Conservation (phyloP, 352 stramenopile species). For the Phytophthora citricola region DNA sequence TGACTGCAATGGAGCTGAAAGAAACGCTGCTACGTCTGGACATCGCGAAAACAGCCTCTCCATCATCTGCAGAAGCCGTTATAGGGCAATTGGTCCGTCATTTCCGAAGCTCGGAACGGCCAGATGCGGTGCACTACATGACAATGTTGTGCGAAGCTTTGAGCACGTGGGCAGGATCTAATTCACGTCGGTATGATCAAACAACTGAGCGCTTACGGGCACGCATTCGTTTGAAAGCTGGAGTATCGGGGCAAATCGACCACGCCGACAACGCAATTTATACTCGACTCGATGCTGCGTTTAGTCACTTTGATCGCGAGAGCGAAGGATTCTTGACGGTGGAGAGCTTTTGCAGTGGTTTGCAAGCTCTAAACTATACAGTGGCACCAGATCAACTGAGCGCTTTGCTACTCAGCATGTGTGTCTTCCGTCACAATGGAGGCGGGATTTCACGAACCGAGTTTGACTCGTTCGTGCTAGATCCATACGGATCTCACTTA, state of each 20-base stretch:
- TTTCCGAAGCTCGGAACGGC: constrained; percentile 37
- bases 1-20: constrained; percentile 65
- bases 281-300: constrained; percentile 50
- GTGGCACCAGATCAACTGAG: constrained; percentile 43
- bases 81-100: constrained; percentile 68
- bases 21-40: constrained; percentile 49
- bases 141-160: constrained; percentile 37
- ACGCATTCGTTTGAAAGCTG: constrained; percentile 46
- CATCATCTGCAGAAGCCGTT: constrained; percentile 37
- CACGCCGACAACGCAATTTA: constrained; percentile 32
- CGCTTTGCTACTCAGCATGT: constrained; percentile 44
- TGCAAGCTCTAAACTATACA: constrained; percentile 56
- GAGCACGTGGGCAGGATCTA: constrained; percentile 1
- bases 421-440: constrained; percentile 52
- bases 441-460: constrained; percentile 67
- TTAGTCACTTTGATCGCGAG: constrained; percentile 72
- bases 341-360: constrained; percentile 39
- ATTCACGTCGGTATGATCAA: constrained; percentile 31
- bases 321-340: constrained; percentile 59
- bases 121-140: constrained; percentile 52
- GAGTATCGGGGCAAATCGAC: constrained; percentile 43
- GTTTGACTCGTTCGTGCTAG: constrained; percentile 82
- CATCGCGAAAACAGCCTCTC: constrained; percentile 29
- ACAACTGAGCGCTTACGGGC: constrained; percentile 53
- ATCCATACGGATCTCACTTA: constrained; percentile 47